Conservation (phyloP, 2,329 filamentous ascomycete species). For the Dactylonectria estremocensis region DNA sequence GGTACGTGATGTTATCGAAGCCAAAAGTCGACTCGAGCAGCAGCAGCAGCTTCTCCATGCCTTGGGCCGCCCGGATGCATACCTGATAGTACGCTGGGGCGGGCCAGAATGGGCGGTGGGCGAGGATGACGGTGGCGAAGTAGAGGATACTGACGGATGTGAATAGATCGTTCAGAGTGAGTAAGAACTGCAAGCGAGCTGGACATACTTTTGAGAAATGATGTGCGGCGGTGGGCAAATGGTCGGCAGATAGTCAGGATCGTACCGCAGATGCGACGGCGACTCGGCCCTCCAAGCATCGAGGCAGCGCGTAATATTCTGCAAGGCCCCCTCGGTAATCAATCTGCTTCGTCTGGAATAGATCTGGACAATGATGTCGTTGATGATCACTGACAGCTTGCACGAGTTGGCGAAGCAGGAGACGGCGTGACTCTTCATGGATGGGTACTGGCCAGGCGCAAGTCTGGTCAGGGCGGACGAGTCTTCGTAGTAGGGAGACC, state of each 20-base stretch:
- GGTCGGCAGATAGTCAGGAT: neutral
- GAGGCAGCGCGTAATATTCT: neutral
- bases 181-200: neutral
- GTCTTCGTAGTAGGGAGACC: slow-evolving; percentile 4
- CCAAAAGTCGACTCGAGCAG: neutral
- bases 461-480: neutral
- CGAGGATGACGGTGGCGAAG: neutral
- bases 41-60: neutral
- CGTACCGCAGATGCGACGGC: neutral
- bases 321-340: neutral
- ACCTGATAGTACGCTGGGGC: neutral
- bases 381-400: slow-evolving; percentile 4
- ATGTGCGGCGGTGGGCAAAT: slow-evolving; percentile 2
- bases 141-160: neutral
- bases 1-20: neutral
- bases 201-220: neutral
- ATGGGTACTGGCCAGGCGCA: neutral
- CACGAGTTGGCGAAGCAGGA: slow-evolving; percentile 5
- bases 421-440: slow-evolving; percentile 5
- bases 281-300: neutral
- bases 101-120: slow-evolving; percentile 1
- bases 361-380: slow-evolving; percentile 3
- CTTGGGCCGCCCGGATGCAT: neutral
- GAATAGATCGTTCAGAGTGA: neutral
- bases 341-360: neutral